Percentiles rank a stretch among this genome's conserved stretches.
Conservation (phyloP, 2,329 filamentous ascomycete species). For the Sclerotinia subarctica region DNA sequence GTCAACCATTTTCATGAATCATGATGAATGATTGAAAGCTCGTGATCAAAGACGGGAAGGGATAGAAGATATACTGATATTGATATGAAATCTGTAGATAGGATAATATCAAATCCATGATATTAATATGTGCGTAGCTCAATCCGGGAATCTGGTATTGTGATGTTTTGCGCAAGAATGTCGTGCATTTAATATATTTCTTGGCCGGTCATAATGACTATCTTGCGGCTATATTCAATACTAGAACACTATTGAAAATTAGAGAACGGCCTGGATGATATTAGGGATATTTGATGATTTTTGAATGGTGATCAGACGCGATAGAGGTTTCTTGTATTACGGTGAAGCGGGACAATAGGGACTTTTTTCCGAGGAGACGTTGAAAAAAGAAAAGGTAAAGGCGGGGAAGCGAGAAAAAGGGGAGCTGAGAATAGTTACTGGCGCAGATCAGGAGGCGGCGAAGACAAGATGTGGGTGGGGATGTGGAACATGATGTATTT, state of each 20-base stretch:
- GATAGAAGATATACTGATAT: background rate
- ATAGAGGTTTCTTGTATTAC: background rate
- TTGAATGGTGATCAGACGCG: background rate
- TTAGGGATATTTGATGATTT: background rate
- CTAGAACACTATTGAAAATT: background rate
- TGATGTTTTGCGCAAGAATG: constrained; percentile 9
- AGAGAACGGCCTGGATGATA: background rate
- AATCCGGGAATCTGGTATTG: constrained; percentile 15
- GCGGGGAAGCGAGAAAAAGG: constrained; percentile 12
- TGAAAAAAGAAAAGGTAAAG: background rate
- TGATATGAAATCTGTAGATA: background rate
- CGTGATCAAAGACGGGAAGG: constrained; percentile 13
- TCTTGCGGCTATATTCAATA: background rate
- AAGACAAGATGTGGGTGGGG: background rate
- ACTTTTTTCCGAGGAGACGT: background rate
- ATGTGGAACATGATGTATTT: constrained; percentile 2
- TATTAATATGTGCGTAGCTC: constrained; percentile 7
- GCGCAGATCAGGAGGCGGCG: constrained; percentile 4
- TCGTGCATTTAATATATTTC: constrained; percentile 14
- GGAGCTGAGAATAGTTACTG: background rate
- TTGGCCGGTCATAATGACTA: background rate
- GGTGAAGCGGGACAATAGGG: background rate
- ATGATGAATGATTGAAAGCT: background rate
- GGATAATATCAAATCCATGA: constrained; percentile 4
- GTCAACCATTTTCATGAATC: background rate